A percentile compares a stretch with the other conserved stretches of the same genome.
Evolutionary conservation across 2,329 filamentous ascomycete species (phyloP).

Genomic region (Graphiopsis chlorocephala): DNA sequence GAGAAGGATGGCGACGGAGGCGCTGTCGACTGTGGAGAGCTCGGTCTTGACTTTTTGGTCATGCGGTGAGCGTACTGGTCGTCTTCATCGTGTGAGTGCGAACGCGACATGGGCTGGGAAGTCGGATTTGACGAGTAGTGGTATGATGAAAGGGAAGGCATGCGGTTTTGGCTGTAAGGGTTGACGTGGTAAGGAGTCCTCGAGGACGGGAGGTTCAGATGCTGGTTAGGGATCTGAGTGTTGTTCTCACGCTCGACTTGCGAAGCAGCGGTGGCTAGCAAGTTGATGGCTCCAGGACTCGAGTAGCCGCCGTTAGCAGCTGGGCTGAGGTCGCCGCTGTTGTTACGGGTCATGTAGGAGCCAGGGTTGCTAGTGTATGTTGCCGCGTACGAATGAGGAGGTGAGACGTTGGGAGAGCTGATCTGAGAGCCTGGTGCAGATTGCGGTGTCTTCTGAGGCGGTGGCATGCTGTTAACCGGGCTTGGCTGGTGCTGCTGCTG

Average conservation of each 20-base stretch:
- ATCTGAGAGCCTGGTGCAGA: slow-evolving; percentile 85
- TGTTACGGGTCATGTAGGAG: slow-evolving; percentile 58
- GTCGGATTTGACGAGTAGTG: slow-evolving; percentile 51
- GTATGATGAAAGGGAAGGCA: slow-evolving; percentile 76
- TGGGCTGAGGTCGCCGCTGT: slow-evolving; percentile 45
- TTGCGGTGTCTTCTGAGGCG: slow-evolving; percentile 74
- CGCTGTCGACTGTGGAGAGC: slow-evolving; percentile 91
- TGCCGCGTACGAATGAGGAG: slow-evolving; percentile 75
- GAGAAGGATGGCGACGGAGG: slow-evolving; percentile 96
- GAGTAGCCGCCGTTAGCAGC: slow-evolving; percentile 41
- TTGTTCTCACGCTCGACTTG: slow-evolving; percentile 62
- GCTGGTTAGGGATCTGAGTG: slow-evolving; percentile 42
- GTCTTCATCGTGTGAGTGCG: slow-evolving; percentile 79
- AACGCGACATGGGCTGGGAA: slow-evolving; percentile 81
- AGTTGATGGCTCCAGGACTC: slow-evolving; percentile 58
- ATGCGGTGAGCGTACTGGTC: slow-evolving; percentile 74
- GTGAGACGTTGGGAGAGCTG: slow-evolving; percentile 92
- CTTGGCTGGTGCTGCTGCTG: slow-evolving; percentile 17
- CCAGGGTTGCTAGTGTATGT: slow-evolving; percentile 58
- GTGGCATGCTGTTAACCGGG: slow-evolving; percentile 66
- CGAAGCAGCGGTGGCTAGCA: slow-evolving; percentile 67
- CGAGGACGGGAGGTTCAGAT: slow-evolving; percentile 32
- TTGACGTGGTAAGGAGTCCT: slow-evolving; percentile 40
- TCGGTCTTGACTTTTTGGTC: slow-evolving; percentile 85
- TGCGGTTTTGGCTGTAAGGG: slow-evolving; percentile 58